Evolutionary conservation across 1,284 basidiomycete genomes (phyloP).

Genomic region (Ustilago trichophora): DNA sequence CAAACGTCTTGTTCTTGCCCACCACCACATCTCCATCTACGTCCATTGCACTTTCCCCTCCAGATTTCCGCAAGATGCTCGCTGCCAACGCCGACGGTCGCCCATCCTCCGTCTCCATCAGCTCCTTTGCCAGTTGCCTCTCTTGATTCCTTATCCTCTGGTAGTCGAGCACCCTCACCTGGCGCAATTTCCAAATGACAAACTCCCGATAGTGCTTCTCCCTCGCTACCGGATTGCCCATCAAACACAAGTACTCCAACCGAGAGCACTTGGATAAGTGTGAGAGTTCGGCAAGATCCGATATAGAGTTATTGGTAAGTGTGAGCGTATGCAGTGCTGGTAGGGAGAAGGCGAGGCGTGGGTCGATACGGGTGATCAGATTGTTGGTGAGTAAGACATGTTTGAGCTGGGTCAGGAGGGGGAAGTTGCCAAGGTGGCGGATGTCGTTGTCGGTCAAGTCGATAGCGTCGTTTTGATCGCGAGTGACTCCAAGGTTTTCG

Average conservation of each 20-base stretch:
- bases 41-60: slow-evolving; percentile 71
- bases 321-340: slow-evolving; percentile 80
- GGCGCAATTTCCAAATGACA: slow-evolving; percentile 71
- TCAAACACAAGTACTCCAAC: slow-evolving; percentile 82
- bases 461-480: slow-evolving; percentile 92
- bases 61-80: slow-evolving; percentile 74
- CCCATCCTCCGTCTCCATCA: slow-evolving; percentile 57
- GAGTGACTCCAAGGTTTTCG: slow-evolving; percentile 98
- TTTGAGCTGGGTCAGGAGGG: slow-evolving; percentile 79
- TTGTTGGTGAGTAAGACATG: slow-evolving; percentile 88
- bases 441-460: slow-evolving; percentile 97
- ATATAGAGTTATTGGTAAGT: slow-evolving; percentile 69
- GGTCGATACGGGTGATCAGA: slow-evolving; percentile 81
- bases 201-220: slow-evolving; percentile 97
- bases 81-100: slow-evolving; percentile 52
- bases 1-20: slow-evolving; percentile 70
- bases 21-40: slow-evolving; percentile 67
- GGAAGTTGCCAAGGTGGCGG: slow-evolving; percentile 83
- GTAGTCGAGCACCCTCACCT: slow-evolving; percentile 92
- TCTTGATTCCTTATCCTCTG: slow-evolving; percentile 89
- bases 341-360: slow-evolving; percentile 80
- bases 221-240: slow-evolving; percentile 90
- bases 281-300: slow-evolving; percentile 81
- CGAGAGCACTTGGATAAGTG: slow-evolving; percentile 81
- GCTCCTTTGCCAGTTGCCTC: slow-evolving; percentile 45